A percentile compares a stretch with the other conserved stretches of the same genome.
phyloP scores from a whole-genome alignment of 1,284 basidiomycete species.

The Trichosporon coremiiforme region DNA sequence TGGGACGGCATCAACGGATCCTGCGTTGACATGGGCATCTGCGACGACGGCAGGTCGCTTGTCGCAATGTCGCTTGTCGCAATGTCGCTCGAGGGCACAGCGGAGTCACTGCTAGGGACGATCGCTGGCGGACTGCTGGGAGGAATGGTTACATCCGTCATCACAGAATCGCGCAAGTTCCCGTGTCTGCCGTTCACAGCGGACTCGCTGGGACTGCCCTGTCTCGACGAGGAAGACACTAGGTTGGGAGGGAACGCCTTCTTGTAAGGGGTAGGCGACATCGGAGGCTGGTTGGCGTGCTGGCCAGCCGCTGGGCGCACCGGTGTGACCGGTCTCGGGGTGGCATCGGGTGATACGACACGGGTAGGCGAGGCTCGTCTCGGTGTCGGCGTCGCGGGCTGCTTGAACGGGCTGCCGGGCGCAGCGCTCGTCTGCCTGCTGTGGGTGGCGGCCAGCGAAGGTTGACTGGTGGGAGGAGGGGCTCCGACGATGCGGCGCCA shows the following conservation, averaged over 20 bases:
- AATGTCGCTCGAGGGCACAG: constrained; percentile 9
- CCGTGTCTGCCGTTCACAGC: neutral
- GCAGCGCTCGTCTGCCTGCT: neutral
- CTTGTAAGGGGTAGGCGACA: constrained; percentile 27
- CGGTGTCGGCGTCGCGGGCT: constrained; percentile 4
- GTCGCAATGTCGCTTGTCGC: neutral
- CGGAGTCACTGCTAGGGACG: constrained; percentile 6
- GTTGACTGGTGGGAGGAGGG: constrained; percentile 20
- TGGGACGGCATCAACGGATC: constrained; percentile 30
- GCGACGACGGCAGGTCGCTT: constrained; percentile 2
- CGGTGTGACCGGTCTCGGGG: constrained; percentile 20
- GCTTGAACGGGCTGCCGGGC: neutral
- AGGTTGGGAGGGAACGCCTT: neutral
- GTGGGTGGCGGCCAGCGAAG: neutral
- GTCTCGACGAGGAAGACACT: neutral
- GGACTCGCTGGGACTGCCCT: neutral
- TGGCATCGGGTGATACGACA: constrained; percentile 23
- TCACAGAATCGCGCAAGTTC: neutral
- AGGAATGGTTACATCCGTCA: neutral
- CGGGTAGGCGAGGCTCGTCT: neutral
- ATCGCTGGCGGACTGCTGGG: neutral
- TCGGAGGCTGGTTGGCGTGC: constrained; percentile 17
- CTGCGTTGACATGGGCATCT: constrained; percentile 23
- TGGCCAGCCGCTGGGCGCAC: neutral
- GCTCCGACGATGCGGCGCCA: constrained; percentile 28